These are phyloP conservation scores for Wickerhamiella lipophila DNA, from an alignment of 805 yeast genomes.

Conservation along the genomic window DNA sequence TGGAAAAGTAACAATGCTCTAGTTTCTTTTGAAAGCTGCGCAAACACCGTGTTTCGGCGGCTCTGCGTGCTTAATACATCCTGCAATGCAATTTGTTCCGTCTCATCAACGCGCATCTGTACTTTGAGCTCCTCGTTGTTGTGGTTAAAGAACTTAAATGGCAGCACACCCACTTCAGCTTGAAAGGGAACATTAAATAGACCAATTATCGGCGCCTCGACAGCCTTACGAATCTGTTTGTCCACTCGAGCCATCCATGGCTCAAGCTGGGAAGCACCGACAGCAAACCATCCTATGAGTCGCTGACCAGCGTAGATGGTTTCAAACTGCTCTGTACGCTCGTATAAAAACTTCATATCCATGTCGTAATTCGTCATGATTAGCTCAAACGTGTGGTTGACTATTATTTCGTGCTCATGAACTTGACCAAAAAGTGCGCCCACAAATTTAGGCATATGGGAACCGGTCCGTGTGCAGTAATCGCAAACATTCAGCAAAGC, in stretches of 20 bases:
- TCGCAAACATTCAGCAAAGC: constrained; percentile 29
- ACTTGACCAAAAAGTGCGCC: constrained; percentile 28
- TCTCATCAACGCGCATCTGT: constrained; percentile 22
- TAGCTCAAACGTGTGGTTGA: constrained; percentile 28
- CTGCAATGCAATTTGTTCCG: constrained; percentile 26
- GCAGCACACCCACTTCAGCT: constrained; percentile 16
- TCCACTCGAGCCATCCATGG: constrained; percentile 16
- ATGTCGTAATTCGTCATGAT: constrained; percentile 14
- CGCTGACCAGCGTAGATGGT: constrained; percentile 25
- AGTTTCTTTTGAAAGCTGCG: constrained; percentile 12
- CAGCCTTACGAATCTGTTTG: constrained; percentile 15
- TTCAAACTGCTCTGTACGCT: constrained; percentile 23
- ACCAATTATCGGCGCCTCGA: constrained; percentile 18
- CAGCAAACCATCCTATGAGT: constrained; percentile 27
- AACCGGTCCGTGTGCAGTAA: constrained; percentile 23
- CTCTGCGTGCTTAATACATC: constrained; percentile 17
- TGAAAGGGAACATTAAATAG: constrained; percentile 15
- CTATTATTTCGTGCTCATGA: constrained; percentile 22
- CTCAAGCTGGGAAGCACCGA: constrained; percentile 13
- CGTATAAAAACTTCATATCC: constrained; percentile 21
- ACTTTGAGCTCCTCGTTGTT: constrained; percentile 19
- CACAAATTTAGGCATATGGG: constrained; percentile 18
- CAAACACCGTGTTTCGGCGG: not conserved
- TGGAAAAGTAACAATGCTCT: constrained; percentile 12
- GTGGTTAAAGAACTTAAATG: constrained; percentile 21